Percentiles rank a stretch among this genome's conserved stretches.
phyloP scores from a whole-genome alignment of 495 filamentous ascomycete genomes.

The Aspergillus cavernicola region DNA sequence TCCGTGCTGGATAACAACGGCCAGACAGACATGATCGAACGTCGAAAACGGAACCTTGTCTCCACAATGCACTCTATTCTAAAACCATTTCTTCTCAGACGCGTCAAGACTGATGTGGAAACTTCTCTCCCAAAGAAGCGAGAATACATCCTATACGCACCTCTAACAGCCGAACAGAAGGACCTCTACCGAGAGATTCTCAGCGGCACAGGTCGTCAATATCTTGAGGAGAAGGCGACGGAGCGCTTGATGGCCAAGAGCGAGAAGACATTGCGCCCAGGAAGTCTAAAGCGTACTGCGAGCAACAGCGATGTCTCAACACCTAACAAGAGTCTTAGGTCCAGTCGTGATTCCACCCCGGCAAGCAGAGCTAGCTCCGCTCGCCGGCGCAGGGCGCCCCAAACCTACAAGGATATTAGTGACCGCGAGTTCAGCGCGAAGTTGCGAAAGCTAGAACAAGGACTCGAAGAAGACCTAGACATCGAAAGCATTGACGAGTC shows the following conservation, averaged over 20 bases:
- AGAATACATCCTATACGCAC: conserved; percentile 92
- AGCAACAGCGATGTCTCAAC: conserved; percentile 35
- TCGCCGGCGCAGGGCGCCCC: conserved; percentile 41
- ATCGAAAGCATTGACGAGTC: conserved; percentile 47
- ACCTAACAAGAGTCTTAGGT: conserved; percentile 67
- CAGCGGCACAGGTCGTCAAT: conserved; percentile 71
- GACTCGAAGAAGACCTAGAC: conserved; percentile 48
- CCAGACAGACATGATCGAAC: conserved; percentile 53
- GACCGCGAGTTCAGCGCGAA: conserved; percentile 71
- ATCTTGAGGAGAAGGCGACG: conserved; percentile 79
- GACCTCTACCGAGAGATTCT: conserved; percentile 86
- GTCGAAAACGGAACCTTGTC: conserved; percentile 74
- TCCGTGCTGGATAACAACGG: conserved; percentile 72
- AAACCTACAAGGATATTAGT: conserved; percentile 69
- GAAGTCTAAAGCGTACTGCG: conserved; percentile 54
- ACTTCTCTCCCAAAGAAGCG: conserved; percentile 87
- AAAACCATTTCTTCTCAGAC: conserved; percentile 83
- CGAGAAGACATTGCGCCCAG: conserved; percentile 26
- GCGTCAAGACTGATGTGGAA: conserved; percentile 92
- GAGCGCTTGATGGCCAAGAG: conserved; percentile 53
- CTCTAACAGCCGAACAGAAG: conserved; percentile 80
- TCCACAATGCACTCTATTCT: conserved; percentile 87
- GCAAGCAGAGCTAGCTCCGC: conserved; percentile 46
- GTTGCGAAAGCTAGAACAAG: conserved; percentile 57
- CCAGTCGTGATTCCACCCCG: conserved; percentile 68